phyloP scores from a whole-genome alignment of 148 eudicot genomes.

The Rhododendron mucronatum region DNA sequence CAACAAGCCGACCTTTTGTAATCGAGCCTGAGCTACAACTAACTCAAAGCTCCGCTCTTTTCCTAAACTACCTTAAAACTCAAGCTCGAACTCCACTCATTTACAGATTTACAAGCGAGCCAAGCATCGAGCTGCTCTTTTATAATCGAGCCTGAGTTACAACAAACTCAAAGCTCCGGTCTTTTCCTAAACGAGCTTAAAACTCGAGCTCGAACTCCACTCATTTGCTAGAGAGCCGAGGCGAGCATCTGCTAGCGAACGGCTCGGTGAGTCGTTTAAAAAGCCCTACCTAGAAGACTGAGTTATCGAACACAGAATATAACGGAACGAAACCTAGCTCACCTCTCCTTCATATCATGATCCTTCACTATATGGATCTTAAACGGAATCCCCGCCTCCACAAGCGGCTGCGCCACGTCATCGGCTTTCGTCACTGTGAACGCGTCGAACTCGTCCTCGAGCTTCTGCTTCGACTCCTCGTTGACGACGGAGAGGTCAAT shows the following conservation, averaged over 20 bases:
- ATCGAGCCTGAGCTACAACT: not conserved
- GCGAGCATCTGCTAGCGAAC: too few species aligned
- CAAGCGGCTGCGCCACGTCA: constrained; percentile 15
- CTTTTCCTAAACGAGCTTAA: too few species aligned
- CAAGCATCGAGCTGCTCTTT: not conserved
- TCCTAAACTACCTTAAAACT: not conserved
- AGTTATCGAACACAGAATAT: not conserved
- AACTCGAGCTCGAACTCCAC: not conserved
- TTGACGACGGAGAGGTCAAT: constrained; percentile 15
- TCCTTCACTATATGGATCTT: constrained; percentile 24
- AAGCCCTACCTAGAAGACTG: not conserved
- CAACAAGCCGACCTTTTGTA: too few species aligned
- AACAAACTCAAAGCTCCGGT: not conserved
- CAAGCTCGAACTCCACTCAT: not conserved
- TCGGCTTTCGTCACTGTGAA: constrained; percentile 15
- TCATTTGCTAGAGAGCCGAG: too few species aligned
- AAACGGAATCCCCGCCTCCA: constrained; percentile 18
- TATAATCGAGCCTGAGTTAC: not conserved
- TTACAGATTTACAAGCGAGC: not conserved
- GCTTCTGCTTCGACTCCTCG: constrained; percentile 13
- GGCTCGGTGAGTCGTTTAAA: not conserved
- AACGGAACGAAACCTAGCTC: not conserved
- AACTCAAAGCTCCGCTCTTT: not conserved
- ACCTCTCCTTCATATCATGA: constrained; percentile 26
- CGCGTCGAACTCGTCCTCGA: constrained; percentile 18